phyloP scores from a whole-genome alignment of 345 rosid species.

The Corymbia maculata region DNA sequence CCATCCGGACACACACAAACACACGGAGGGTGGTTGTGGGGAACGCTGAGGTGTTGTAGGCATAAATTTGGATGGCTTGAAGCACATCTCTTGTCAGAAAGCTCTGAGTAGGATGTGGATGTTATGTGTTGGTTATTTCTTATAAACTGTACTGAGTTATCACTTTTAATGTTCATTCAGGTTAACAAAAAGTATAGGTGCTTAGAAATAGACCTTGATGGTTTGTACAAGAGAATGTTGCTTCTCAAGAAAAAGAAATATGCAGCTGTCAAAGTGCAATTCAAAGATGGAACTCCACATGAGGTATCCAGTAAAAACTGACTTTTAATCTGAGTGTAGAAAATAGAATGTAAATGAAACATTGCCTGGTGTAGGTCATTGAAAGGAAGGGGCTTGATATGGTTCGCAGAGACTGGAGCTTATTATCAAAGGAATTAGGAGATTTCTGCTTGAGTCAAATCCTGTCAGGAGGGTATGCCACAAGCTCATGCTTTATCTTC shows the following conservation, averaged over 20 bases:
- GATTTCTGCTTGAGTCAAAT: slow-evolving; percentile 80
- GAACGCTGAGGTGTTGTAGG: not conserved
- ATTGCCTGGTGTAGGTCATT: slow-evolving; percentile 53
- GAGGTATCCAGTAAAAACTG: slow-evolving; percentile 40
- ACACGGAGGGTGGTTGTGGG: not conserved
- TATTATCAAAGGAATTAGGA: slow-evolving; percentile 89
- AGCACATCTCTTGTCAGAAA: not conserved
- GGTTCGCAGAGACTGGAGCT: slow-evolving; percentile 99
- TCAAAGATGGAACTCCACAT: slow-evolving; percentile 62
- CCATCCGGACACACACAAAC: not conserved
- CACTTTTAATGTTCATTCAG: slow-evolving; percentile 23
- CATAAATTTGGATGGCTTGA: not conserved
- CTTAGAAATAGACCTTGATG: slow-evolving; percentile 95
- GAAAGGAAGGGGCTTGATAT: slow-evolving; percentile 98
- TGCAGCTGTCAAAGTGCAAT: slow-evolving; percentile 89
- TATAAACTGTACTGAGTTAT: not conserved
- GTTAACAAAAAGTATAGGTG: slow-evolving; percentile 90
- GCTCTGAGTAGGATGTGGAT: not conserved
- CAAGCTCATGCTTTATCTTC: not conserved
- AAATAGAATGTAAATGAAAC: slow-evolving; percentile 1
- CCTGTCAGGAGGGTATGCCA: slow-evolving; percentile 80
- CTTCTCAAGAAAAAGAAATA: slow-evolving; percentile 98
- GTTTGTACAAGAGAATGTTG: slow-evolving; percentile 91
- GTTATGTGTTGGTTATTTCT: not conserved
- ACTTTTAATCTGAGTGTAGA: not conserved